Base-by-base conservation (phyloP, 768 basidiomycete genomes). In the Floccularia luteovirens region DNA sequence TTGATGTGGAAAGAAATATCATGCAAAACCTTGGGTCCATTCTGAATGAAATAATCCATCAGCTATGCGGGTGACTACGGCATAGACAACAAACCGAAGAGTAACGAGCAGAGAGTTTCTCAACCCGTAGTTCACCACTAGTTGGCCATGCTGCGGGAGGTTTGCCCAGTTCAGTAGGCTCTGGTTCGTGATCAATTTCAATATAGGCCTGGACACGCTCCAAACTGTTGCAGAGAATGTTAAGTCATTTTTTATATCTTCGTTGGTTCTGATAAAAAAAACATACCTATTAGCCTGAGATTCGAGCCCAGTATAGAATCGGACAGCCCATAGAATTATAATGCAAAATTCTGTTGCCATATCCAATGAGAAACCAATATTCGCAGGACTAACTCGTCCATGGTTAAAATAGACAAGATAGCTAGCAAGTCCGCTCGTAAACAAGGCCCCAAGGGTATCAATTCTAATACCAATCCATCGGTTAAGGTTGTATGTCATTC, bases 71-170 rank as follows among this genome's bases (percentile, higher is more conserved):
- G 8, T 16, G 8, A 13, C 19, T 14, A 28, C 3, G 2, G 10
- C 8, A 39, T 31, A 39, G 8, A 19, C 7, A 13, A 24, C 21
- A 8, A 23, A 39, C 40, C 8, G 22, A 72, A 66, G 73, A 69
- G 51, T 79, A 79, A 28, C 61, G 55, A 17, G 77, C 75, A 11
- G 64, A 69, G 2, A 79, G 55, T 19, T 70, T 67, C 41, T 77
- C 69, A 4, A 74, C 68, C 4, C 59, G 54, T 24, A 80, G 60
- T 23, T 64, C 57, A 11, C 78, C 78, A 7, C 70, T 72, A 4
- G 74, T 58, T 0, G 79, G 78, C 79, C 79, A 81, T 41, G 75
- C 67, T 1, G 78, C 77, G 1, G 79, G 77, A 3, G 78, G 79
- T 24, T 58, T 53, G 24, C 70, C 70, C 4, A 50, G 43, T 32